Conservation (phyloP, 164 flowering plant species). For the Vitis vinifera region ASM3070453v1 NC_081806.1:555501-556000, state of each 20-base stretch:
- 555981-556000: no score
- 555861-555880: no score
- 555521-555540: no score
- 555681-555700: conserved; percentile 72
- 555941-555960: no score
- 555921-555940: background rate
- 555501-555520: no score
- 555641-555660: background rate
- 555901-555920: background rate
- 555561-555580: no score
- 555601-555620: background rate
- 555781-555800: no score
- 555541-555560: no score
- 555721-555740: conserved; percentile 91
- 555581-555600: background rate
- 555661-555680: conserved; percentile 58
- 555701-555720: conserved; percentile 94
- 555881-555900: background rate
- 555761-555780: background rate
- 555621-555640: conserved; percentile 3
- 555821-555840: no score
- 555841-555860: no score
- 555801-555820: no score
- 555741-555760: conserved; percentile 54
- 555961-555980: no score